phyloP scores from a whole-genome alignment of 2,329 filamentous ascomycete genomes.

The Sclerotinia spermophila region DNA sequence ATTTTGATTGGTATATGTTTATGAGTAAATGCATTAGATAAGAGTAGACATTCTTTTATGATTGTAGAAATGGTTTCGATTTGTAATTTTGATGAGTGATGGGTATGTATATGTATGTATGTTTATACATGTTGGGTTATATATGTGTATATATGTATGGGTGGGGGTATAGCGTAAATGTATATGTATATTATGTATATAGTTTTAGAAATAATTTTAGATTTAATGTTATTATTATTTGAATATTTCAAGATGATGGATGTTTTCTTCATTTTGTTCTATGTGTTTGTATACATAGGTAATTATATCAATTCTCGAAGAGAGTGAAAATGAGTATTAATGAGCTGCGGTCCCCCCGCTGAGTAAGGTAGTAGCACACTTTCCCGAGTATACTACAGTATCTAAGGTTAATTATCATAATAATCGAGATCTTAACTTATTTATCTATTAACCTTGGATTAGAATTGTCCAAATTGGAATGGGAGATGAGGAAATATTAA shows the following conservation, averaged over 20 bases:
- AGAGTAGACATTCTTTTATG: slow-evolving; percentile 7
- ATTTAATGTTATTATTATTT: neutral
- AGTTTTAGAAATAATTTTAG: neutral
- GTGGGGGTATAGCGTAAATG: neutral
- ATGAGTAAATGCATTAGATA: slow-evolving; percentile 10
- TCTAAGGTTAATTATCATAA: too few relatives aligned
- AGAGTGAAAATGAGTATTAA: neutral
- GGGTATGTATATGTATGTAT: neutral
- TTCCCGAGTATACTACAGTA: too few relatives aligned
- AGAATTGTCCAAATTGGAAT: too few relatives aligned
- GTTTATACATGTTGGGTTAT: neutral
- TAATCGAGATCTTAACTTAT: too few relatives aligned
- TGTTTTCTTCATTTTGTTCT: neutral
- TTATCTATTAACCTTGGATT: too few relatives aligned
- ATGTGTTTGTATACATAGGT: neutral
- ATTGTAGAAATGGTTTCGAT: slow-evolving; percentile 5
- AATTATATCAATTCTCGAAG: neutral
- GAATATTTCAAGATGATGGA: neutral
- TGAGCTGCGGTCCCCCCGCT: too few relatives aligned
- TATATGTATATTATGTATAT: neutral
- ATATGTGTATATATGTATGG: neutral
- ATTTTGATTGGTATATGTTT: neutral
- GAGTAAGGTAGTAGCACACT: too few relatives aligned
- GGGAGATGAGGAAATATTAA: too few relatives aligned
- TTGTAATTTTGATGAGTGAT: slow-evolving; percentile 6